Evolutionary conservation across 108 stramenopile species (phyloP), one percentile per base, ranked within the genome.

Genomic region (Nitzschia sp.): DNA sequence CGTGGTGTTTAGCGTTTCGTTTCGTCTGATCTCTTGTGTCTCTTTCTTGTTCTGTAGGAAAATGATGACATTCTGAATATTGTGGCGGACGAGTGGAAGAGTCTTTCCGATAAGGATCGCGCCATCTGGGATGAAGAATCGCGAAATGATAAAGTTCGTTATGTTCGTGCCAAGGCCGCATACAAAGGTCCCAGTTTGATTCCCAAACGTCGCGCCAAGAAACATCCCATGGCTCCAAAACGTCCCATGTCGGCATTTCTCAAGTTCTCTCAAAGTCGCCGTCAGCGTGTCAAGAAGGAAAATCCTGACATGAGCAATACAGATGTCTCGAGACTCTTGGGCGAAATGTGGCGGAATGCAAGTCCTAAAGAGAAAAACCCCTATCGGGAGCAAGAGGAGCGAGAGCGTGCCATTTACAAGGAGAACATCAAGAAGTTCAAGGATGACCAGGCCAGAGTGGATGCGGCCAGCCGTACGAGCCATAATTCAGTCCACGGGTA

Each of bases 211-310:
- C 69, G 86, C 13, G 79, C 81, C 35, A 87, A 84, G 66, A 87
- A 87, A 53, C 78, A 84, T 57, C 79, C 82, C 31, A 55, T 70
- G 16, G 85, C 85, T 29, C 85, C 85, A 3, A 86, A 69, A 58
- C 68, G 85, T 28, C 85, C 85, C 45, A 86, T 86, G 85, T 80
- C 80, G 1, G 85, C 85, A n/a, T 86, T 86, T 59, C 69, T 86
- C 36, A 86, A 83, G 45, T 86, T 62, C 58, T 83, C 81, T 2
- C 67, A 86, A 53, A 80, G 38, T 30, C 79, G 78, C 30, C 79
- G 85, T 6, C 48, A 53, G 22, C 30, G 22, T 29, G 82, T 86
- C 48, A 86, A 83, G 67, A 33, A 58, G 35, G 77, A 80, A 35
- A 86, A 86, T 54, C 85, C 85, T 0, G 80, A 82, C 30, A 71